Base-by-base conservation (phyloP, 2,329 filamentous ascomycete genomes). In the Elsinoe ampelina region DNA sequence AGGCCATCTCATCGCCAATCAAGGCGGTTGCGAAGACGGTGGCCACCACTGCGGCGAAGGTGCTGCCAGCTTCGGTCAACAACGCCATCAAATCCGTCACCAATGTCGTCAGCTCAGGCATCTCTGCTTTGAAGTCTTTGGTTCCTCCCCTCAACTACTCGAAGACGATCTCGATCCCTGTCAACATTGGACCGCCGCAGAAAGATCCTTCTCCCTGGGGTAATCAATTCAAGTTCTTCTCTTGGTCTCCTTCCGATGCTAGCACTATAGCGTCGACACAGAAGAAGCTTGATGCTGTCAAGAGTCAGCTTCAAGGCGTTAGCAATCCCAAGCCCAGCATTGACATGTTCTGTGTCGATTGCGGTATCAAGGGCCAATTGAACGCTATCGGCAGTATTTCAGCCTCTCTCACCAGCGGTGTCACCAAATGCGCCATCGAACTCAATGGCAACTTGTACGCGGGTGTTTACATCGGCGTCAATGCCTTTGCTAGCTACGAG, bases 281-380 rank as follows among this genome's bases (percentile, higher is more conserved):
- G 30, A 51, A 57, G 12, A 34, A 38, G 3, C 57, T 59, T 2
- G 58, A 43, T 13, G 52, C 52, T 26, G 58, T 59, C 42, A 52
- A 54, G 3, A 15, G 6, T 5, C 51, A 50, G 17, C 54, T 60
- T 20, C 47, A 55, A 3, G 59, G 59, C 1, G 55, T 54, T 19
- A 47, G 47, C 5, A 50, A 61, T 13, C 58, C 59, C 15, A 57
- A 60, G 48, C 56, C 58, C 11, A 50, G 59, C 30, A 59, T 61
- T 15, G 54, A 59, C 20, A 50, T 61, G 26, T 61, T 50, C 48
- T 61, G 59, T 15, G 59, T 61, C 13, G 57, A 61, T 32, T 61
- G 59, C 22, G 59, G 59, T 4, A 48, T 61, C 19, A 45, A 55
- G 17, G 59, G 59, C 7, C 42, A 56, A 20, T 39, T 61, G 43